These are phyloP conservation scores for Botrytis medusae DNA, from an alignment of 2,329 filamentous ascomycete genomes.

Conservation along the genomic window DNA sequence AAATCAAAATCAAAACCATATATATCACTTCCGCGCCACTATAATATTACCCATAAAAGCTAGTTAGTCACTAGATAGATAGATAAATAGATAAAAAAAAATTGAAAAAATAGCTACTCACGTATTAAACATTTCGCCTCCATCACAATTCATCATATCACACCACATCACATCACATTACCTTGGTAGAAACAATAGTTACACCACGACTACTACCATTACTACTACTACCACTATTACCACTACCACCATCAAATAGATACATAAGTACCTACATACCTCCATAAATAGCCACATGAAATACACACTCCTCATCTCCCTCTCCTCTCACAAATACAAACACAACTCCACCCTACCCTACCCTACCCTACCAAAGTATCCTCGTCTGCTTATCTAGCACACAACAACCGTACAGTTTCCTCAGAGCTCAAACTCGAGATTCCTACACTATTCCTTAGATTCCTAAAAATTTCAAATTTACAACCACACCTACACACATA, in stretches of 20 bases:
- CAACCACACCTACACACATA: background rate
- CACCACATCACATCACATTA: too few species aligned
- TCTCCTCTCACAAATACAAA: background rate
- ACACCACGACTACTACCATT: background rate
- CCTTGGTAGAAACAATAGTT: background rate
- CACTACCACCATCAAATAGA: background rate
- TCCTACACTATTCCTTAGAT: background rate
- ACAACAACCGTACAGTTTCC: too few species aligned
- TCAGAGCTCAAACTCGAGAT: background rate
- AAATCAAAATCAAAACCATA: too few species aligned
- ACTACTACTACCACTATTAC: background rate
- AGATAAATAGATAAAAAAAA: too few species aligned
- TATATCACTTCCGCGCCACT: too few species aligned
- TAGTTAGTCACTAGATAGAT: too few species aligned
- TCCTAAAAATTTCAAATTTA: background rate
- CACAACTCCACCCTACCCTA: background rate
- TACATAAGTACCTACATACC: background rate
- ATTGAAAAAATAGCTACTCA: too few species aligned
- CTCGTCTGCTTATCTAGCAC: background rate
- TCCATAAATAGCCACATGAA: too few species aligned
- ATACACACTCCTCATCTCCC: background rate
- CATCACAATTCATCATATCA: too few species aligned
- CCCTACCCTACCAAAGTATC: background rate
- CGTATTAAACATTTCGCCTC: background rate
- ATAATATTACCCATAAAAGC: too few species aligned